Percentiles rank a stretch among this genome's conserved stretches.
phyloP scores from a whole-genome alignment of 257 asterid genomes.

The Paulownia fortunei region DNA sequence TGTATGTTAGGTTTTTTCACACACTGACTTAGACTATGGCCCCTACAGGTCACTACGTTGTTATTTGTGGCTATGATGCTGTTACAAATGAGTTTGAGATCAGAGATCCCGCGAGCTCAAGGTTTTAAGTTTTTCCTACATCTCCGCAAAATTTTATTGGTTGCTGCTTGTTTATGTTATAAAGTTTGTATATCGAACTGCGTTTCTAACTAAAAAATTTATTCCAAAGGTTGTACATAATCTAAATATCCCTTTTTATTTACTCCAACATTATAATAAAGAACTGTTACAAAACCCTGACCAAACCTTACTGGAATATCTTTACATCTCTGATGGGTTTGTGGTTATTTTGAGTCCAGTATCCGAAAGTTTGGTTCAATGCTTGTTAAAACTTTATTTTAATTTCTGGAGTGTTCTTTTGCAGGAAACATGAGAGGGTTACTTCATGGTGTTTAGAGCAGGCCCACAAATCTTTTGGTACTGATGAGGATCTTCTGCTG shows the following conservation, averaged over 20 bases:
- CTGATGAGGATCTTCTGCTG: constrained; percentile 97
- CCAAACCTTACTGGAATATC: background rate
- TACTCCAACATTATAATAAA: background rate
- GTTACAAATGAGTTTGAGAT: constrained; percentile 86
- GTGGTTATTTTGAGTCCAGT: background rate
- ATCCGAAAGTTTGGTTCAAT: background rate
- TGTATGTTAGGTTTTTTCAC: background rate
- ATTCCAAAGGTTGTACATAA: background rate
- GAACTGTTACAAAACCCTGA: background rate
- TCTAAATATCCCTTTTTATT: background rate
- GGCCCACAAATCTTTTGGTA: constrained; percentile 91
- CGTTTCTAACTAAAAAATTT: background rate
- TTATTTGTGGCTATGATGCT: constrained; percentile 89
- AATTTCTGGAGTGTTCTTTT: background rate
- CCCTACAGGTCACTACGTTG: constrained; percentile 80
- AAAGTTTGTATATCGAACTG: constrained; percentile 11
- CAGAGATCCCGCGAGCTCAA: constrained; percentile 97
- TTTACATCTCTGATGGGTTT: background rate
- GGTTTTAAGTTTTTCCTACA: constrained; percentile 44
- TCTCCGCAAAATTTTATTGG: background rate
- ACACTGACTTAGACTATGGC: constrained; percentile 20
- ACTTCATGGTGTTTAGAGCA: constrained; percentile 72
- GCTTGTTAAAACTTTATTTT: background rate
- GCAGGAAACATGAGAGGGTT: constrained; percentile 77
- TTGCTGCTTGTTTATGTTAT: background rate